phyloP scores from a whole-genome alignment of 2,329 filamentous ascomycete species.

The Blastomyces emzantsi region DNA sequence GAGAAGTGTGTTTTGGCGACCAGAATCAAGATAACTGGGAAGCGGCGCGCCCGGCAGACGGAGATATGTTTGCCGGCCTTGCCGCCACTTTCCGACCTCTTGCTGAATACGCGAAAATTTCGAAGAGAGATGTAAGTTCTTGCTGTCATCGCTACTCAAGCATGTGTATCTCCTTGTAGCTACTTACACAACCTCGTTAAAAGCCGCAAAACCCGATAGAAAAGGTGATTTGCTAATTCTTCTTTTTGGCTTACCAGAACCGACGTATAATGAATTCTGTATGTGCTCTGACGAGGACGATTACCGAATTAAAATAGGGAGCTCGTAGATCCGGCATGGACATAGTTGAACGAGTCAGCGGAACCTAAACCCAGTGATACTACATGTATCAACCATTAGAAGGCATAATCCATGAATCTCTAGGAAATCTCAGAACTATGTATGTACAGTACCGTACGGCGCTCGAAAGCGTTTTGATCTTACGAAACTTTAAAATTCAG shows the following conservation, averaged over 20 bases:
- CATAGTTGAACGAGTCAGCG: neutral
- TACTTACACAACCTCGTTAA: neutral
- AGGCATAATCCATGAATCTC: neutral
- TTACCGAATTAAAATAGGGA: neutral
- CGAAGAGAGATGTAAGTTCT: neutral
- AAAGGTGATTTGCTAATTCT: neutral
- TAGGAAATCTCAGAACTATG: neutral
- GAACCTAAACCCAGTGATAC: neutral
- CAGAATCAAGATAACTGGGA: conserved; percentile 2
- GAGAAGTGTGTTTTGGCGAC: conserved; percentile 8
- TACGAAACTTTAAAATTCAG: neutral
- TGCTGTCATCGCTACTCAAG: too few species aligned
- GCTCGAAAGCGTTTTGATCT: neutral
- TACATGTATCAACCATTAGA: neutral
- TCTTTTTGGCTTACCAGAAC: neutral
- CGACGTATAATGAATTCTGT: neutral
- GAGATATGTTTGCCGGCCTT: neutral
- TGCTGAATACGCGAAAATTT: neutral
- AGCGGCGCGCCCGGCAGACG: neutral
- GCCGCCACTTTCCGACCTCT: neutral
- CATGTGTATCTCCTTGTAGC: neutral
- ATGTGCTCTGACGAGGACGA: neutral
- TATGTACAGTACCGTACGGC: neutral
- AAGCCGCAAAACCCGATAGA: neutral
- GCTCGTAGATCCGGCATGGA: neutral